phyloP scores from a whole-genome alignment of 768 basidiomycete genomes.

The Porpolomopsis calyptriformis region DNA sequence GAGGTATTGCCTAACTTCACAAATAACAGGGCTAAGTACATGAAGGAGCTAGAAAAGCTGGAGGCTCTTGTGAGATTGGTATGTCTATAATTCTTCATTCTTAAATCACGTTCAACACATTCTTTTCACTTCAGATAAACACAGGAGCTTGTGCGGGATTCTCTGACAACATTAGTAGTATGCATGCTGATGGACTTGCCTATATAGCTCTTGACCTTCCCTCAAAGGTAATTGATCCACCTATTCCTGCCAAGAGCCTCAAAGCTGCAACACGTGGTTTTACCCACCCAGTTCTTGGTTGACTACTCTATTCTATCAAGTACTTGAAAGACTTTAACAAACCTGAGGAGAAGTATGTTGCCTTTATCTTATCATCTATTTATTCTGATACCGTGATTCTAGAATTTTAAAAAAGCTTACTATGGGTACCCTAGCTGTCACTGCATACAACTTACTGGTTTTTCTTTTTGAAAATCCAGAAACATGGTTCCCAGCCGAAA shows the following conservation, averaged over 20 bases:
- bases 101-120: background rate
- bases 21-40: background rate
- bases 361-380: background rate
- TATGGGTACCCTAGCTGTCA: background rate
- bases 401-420: background rate
- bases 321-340: constrained; percentile 5
- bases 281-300: constrained; percentile 4
- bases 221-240: background rate
- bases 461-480: constrained; percentile 1
- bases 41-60: background rate
- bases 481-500: constrained; percentile 3
- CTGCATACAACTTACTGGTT: background rate
- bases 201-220: constrained; percentile 1
- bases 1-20: background rate
- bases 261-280: constrained; percentile 3
- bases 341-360: background rate
- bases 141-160: background rate
- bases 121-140: background rate
- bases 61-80: background rate
- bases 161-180: constrained; percentile 5
- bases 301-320: constrained; percentile 5
- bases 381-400: background rate
- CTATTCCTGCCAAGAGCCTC: constrained; percentile 7
- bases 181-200: constrained; percentile 1
- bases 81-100: background rate